phyloP scores from a whole-genome alignment of 1,139 yeast species.

The Geotrichum fermentans region DNA sequence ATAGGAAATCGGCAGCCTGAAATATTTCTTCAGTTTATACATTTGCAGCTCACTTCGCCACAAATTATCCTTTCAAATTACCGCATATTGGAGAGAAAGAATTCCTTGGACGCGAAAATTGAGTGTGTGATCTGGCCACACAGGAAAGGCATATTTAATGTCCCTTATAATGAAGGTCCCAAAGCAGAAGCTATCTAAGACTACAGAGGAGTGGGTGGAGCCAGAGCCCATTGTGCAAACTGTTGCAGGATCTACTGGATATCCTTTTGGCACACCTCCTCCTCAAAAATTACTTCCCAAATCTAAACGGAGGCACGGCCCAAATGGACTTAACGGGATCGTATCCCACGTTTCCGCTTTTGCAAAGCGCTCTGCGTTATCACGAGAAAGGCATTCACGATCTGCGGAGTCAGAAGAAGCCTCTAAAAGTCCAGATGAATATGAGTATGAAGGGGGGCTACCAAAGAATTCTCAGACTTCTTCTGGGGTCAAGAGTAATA shows the following conservation, averaged over 20 bases:
- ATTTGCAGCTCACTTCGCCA: too few relatives aligned
- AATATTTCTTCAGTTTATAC: too few relatives aligned
- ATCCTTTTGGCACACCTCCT: conserved; percentile 61
- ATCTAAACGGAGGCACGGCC: conserved; percentile 23
- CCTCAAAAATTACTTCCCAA: conserved; percentile 46
- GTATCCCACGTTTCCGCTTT: neutral
- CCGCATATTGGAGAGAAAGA: too few relatives aligned
- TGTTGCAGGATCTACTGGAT: conserved; percentile 60
- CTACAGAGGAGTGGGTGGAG: conserved; percentile 44
- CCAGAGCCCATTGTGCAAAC: conserved; percentile 52
- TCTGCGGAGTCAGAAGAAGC: conserved; percentile 23
- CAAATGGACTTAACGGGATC: neutral
- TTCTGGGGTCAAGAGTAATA: conserved; percentile 6
- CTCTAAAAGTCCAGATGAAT: conserved; percentile 21
- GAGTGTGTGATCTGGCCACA: too few relatives aligned
- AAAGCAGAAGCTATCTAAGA: neutral
- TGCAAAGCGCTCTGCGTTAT: neutral
- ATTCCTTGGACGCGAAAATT: too few relatives aligned
- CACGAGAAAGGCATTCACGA: conserved; percentile 17
- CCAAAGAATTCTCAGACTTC: neutral
- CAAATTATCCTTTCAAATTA: too few relatives aligned
- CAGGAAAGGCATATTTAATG: neutral
- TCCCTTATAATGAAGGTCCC: neutral
- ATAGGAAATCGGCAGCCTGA: too few relatives aligned
- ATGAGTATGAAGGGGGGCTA: conserved; percentile 7